A percentile compares a stretch with the other conserved stretches of the same genome.
Conservation (phyloP, 257 asterid genomes). For the Solanum rostratum region DNA sequence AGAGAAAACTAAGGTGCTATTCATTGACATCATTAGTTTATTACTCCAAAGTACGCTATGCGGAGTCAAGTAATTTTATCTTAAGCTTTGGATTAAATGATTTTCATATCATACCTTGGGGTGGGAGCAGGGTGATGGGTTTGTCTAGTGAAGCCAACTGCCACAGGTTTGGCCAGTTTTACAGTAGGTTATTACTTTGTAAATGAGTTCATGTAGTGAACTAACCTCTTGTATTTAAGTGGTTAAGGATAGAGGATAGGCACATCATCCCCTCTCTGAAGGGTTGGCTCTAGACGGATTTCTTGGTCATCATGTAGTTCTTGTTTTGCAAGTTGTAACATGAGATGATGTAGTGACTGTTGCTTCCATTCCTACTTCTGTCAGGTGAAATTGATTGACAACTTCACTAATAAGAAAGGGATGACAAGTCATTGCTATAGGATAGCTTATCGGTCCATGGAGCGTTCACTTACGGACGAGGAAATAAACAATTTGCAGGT, state of each 20-base stretch:
- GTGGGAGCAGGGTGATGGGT: neutral
- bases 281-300: neutral
- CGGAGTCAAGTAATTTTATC: neutral
- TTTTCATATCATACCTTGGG: neutral
- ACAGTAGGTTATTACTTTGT: neutral
- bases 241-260: neutral
- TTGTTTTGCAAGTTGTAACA: neutral
- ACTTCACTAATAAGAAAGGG: constrained; percentile 89
- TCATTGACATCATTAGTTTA: neutral
- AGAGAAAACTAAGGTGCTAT: neutral
- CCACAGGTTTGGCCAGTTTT: neutral
- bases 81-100: neutral
- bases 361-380: neutral
- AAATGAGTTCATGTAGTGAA: neutral
- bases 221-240: neutral
- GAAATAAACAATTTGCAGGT: constrained; percentile 96
- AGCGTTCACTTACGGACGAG: constrained; percentile 84
- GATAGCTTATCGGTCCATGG: constrained; percentile 87
- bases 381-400: constrained; percentile 70
- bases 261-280: neutral
- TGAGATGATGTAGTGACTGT: neutral
- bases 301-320: neutral
- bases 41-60: neutral
- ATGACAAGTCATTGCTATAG: constrained; percentile 92
- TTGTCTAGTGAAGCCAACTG: neutral